Evolutionary conservation across 2,329 filamentous ascomycete species (phyloP).

Genomic region (Phaeosphaeriaceae sp.): DNA sequence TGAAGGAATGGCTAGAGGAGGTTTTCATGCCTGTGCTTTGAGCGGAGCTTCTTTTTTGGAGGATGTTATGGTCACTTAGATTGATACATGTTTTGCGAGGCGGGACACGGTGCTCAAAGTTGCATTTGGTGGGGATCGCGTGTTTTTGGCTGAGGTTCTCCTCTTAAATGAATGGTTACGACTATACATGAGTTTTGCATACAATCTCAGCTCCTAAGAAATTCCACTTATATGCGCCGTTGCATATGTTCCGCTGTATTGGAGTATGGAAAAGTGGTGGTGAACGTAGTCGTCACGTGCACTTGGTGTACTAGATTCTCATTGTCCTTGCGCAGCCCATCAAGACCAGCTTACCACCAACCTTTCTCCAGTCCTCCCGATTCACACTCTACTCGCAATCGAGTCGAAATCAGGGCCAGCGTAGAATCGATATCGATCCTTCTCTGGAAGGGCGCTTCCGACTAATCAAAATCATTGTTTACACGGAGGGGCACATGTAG

Average conservation of each 20-base stretch:
- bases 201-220: background rate
- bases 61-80: background rate
- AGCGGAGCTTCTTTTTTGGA: background rate
- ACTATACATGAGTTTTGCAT: background rate
- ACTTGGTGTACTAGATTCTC: too few species aligned
- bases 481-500: background rate
- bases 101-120: background rate
- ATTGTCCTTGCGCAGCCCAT: too few species aligned
- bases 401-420: too few species aligned
- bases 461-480: background rate
- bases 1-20: slow-evolving; percentile 25
- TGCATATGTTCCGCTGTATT: too few species aligned
- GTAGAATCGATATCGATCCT: too few species aligned
- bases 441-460: background rate
- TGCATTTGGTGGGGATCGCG: background rate
- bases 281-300: background rate
- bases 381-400: too few species aligned
- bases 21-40: slow-evolving; percentile 34
- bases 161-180: background rate
- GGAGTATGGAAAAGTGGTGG: background rate
- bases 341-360: too few species aligned
- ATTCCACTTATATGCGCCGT: too few species aligned
- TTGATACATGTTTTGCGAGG: background rate
- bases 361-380: too few species aligned
- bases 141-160: background rate